Conservation (phyloP, 805 yeast species). For the Candida nemodendra region DNA sequence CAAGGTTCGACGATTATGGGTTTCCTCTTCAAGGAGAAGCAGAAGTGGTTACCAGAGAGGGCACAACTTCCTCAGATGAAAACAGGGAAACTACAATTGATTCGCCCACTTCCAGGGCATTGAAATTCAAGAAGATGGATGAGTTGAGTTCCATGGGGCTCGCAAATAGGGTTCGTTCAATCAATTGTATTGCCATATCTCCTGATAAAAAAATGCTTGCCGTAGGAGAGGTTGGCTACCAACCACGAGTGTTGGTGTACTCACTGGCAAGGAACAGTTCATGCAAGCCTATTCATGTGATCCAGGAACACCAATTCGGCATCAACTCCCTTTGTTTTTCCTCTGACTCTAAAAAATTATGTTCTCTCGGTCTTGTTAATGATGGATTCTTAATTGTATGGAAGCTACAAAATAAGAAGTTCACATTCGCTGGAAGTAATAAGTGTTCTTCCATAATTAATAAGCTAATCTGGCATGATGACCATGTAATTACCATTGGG, state of each 20-base stretch:
- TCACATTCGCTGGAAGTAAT: slow-evolving; percentile 49
- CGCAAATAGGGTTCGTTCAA: slow-evolving; percentile 45
- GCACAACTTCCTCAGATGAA: slow-evolving; percentile 11
- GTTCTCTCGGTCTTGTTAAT: slow-evolving; percentile 64
- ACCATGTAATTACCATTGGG: slow-evolving; percentile 53
- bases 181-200: slow-evolving; percentile 57
- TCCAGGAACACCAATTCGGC: slow-evolving; percentile 67
- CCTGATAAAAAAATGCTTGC: slow-evolving; percentile 56
- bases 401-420: slow-evolving; percentile 35
- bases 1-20: slow-evolving; percentile 35
- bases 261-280: slow-evolving; percentile 52
- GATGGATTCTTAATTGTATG: slow-evolving; percentile 70
- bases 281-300: slow-evolving; percentile 48
- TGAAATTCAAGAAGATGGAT: slow-evolving; percentile 19
- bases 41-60: slow-evolving; percentile 25
- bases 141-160: slow-evolving; percentile 18
- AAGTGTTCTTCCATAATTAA: slow-evolving; percentile 60
- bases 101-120: slow-evolving; percentile 8
- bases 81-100: slow-evolving; percentile 6
- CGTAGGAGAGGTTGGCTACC: slow-evolving; percentile 69
- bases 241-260: slow-evolving; percentile 61
- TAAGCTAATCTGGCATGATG: slow-evolving; percentile 55
- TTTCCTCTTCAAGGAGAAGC: slow-evolving; percentile 34
- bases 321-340: slow-evolving; percentile 55
- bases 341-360: slow-evolving; percentile 52